A percentile compares a stretch with the other conserved stretches of the same genome.
phyloP scores from a whole-genome alignment of 345 rosid species.

The Acer campestre region DNA sequence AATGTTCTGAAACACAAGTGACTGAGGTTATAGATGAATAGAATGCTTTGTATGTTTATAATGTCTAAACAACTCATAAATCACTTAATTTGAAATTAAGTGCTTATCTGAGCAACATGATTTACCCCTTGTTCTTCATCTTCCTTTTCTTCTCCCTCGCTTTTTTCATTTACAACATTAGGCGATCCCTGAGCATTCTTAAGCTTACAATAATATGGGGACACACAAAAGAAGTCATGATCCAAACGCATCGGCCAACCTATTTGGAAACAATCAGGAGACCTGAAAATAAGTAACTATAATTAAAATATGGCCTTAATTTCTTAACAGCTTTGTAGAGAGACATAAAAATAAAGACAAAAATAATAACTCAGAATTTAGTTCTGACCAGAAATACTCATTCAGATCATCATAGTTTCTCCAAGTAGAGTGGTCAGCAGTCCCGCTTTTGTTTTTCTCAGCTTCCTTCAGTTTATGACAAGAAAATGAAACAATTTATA shows the following conservation, averaged over 20 bases:
- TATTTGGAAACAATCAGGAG: slow-evolving; percentile 76
- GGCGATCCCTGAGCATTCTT: slow-evolving; percentile 24
- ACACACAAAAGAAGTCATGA: slow-evolving; percentile 66
- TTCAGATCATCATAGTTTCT: slow-evolving; percentile 98
- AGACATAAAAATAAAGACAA: neutral
- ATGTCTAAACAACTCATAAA: slow-evolving; percentile 23
- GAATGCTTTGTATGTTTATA: slow-evolving; percentile 15
- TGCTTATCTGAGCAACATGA: slow-evolving; percentile 23
- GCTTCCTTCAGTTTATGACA: slow-evolving; percentile 69
- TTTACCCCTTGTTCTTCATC: slow-evolving; percentile 75
- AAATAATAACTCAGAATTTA: neutral
- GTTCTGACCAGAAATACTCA: slow-evolving; percentile 84
- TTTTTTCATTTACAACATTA: slow-evolving; percentile 29
- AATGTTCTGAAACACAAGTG: slow-evolving; percentile 26
- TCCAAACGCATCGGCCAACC: slow-evolving; percentile 89
- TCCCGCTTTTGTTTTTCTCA: slow-evolving; percentile 71
- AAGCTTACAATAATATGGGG: slow-evolving; percentile 34
- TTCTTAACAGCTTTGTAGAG: slow-evolving; percentile 15
- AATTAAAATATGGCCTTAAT: slow-evolving; percentile 7
- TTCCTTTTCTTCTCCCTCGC: slow-evolving; percentile 41
- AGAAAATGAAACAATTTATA: slow-evolving; percentile 23
- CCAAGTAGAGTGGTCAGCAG: slow-evolving; percentile 89
- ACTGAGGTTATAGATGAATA: slow-evolving; percentile 26
- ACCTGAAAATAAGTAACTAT: slow-evolving; percentile 54
- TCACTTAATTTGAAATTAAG: slow-evolving; percentile 19